Evolutionary conservation across 2,329 filamentous ascomycete species (phyloP).

Genomic region (Neofusicoccum kwambonambiense): DNA sequence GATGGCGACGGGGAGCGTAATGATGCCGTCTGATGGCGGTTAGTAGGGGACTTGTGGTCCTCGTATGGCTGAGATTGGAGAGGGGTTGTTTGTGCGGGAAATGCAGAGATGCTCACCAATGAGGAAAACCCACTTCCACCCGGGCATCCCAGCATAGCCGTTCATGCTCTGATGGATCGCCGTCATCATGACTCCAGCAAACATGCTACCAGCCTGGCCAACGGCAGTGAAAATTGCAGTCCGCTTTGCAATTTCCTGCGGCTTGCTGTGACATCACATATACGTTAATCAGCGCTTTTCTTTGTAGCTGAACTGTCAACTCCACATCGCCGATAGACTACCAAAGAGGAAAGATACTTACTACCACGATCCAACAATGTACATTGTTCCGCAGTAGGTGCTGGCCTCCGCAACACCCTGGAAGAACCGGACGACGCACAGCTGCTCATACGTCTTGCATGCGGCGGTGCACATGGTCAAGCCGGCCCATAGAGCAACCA

Average conservation of each 20-base stretch:
- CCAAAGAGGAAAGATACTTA: constrained; percentile 19
- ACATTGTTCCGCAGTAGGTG: constrained; percentile 31
- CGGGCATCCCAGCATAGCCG: constrained; percentile 23
- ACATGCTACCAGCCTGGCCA: constrained; percentile 33
- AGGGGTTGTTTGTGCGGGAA: no score
- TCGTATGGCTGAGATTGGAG: no score
- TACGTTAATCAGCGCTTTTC: background rate
- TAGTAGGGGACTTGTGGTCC: constrained; percentile 3
- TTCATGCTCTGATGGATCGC: constrained; percentile 30
- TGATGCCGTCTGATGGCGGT: constrained; percentile 27
- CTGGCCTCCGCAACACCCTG: constrained; percentile 31
- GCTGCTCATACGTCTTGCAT: constrained; percentile 29
- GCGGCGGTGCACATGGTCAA: constrained; percentile 31
- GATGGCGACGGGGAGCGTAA: constrained; percentile 31
- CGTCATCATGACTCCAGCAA: constrained; percentile 35
- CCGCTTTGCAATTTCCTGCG: constrained; percentile 29
- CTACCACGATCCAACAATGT: constrained; percentile 32
- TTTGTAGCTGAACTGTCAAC: no score
- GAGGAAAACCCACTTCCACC: constrained; percentile 33
- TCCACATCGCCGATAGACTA: no score
- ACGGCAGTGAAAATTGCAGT: constrained; percentile 32
- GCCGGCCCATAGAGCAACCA: constrained; percentile 29
- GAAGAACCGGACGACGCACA: constrained; percentile 29
- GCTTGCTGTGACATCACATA: constrained; percentile 23
- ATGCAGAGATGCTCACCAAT: constrained; percentile 23